A percentile compares a stretch with the other conserved stretches of the same genome.
phyloP scores from a whole-genome alignment of 306 rosid genomes.

The Prunus padus region DNA sequence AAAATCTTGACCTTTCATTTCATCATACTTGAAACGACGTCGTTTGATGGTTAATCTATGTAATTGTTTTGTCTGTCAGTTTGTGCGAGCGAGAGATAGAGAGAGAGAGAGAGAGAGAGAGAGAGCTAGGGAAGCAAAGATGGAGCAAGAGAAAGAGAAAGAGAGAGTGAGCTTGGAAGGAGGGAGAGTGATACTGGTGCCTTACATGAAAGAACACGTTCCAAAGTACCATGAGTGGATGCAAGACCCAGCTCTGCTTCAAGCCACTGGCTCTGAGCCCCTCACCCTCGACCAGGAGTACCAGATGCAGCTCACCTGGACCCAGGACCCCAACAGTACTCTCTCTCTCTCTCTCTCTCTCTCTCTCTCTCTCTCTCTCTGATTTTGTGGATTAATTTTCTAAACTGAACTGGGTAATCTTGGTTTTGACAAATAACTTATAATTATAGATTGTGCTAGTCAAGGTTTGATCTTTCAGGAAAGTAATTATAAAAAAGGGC shows the following conservation, averaged over 20 bases:
- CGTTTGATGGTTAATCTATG: neutral
- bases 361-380: conserved; percentile 14
- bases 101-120: neutral
- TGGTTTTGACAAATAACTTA: neutral
- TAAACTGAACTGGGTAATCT: conserved; percentile 8
- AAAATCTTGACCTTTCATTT: neutral
- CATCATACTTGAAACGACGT: neutral
- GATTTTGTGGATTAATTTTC: neutral
- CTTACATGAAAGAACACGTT: conserved; percentile 79
- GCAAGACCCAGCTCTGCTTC: conserved; percentile 74
- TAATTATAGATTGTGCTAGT: neutral
- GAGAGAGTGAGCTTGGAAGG: conserved; percentile 65
- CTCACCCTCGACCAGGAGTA: conserved; percentile 77
- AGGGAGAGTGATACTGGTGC: conserved; percentile 64
- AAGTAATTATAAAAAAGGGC: neutral
- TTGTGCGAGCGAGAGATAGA: neutral
- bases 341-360: conserved; percentile 29
- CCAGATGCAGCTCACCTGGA: conserved; percentile 89
- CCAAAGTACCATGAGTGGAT: conserved; percentile 85
- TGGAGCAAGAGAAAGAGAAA: conserved; percentile 38
- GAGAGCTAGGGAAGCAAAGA: neutral
- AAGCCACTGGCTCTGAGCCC: conserved; percentile 89
- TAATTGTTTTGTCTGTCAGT: neutral
- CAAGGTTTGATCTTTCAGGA: conserved; percentile 6
- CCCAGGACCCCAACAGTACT: conserved; percentile 68